These are phyloP conservation scores for Helicostylum pulchrum DNA, from an alignment of 192 early-diverging fungal species.

Conservation along the genomic window DNA sequence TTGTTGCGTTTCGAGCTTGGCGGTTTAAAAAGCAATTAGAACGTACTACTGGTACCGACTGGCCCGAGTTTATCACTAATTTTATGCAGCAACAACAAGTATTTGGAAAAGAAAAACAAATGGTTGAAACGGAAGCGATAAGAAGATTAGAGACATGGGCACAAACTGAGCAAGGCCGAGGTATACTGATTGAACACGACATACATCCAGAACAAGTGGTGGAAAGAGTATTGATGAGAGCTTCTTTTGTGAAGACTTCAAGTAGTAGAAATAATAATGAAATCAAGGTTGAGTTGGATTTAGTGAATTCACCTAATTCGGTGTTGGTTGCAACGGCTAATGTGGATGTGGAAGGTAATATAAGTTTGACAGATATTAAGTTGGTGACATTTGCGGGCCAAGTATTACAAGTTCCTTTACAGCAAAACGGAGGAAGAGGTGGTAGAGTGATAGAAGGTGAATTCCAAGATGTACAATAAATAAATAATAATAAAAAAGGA, in stretches of 20 bases:
- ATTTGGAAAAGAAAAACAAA: slow-evolving; percentile 8
- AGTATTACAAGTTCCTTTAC: neutral
- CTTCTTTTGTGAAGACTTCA: neutral
- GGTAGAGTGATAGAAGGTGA: slow-evolving; percentile 17
- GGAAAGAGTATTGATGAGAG: neutral
- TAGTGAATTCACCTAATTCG: neutral
- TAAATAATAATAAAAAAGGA: slow-evolving; percentile 4
- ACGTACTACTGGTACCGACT: neutral
- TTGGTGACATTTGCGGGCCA: slow-evolving; percentile 3
- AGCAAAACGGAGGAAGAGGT: neutral
- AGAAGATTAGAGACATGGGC: neutral
- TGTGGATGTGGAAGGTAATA: neutral
- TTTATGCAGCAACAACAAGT: neutral
- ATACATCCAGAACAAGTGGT: slow-evolving; percentile 2
- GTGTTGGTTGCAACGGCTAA: neutral
- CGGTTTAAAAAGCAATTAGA: neutral
- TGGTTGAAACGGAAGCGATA: slow-evolving; percentile 1
- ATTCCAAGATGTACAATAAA: slow-evolving; percentile 8
- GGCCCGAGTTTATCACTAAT: neutral
- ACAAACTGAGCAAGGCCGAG: neutral
- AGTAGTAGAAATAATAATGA: neutral
- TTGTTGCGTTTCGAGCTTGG: slow-evolving; percentile 7
- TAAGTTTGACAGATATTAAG: slow-evolving; percentile 3
- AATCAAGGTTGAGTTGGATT: slow-evolving; percentile 10
- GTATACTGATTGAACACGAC: slow-evolving; percentile 6